Conservation (phyloP, 2,329 filamentous ascomycete genomes). For the Nemania sp. region DNA sequence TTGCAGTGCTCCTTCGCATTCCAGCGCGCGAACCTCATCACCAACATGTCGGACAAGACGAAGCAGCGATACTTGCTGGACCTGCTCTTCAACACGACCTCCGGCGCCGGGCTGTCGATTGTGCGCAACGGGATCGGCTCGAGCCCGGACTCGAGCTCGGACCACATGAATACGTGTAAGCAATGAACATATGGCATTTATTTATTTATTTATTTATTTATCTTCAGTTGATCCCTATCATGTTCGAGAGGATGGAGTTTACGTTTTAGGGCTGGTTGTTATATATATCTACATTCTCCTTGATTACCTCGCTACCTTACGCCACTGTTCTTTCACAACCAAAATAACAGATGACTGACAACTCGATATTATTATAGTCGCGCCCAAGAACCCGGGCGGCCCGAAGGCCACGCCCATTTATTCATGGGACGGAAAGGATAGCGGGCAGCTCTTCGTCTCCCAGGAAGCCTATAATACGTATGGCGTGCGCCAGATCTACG, state of each 20-base stretch:
- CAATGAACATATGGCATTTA: too few relatives aligned
- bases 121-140: slow-evolving; percentile 52
- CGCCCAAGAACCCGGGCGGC: slow-evolving; percentile 45
- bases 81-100: slow-evolving; percentile 50
- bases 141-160: slow-evolving; percentile 46
- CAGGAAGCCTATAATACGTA: slow-evolving; percentile 47
- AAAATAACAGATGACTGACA: background rate
- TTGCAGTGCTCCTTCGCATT: slow-evolving; percentile 47
- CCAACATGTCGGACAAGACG: slow-evolving; percentile 43
- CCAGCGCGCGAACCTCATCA: slow-evolving; percentile 50
- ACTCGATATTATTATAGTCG: slow-evolving; percentile 30
- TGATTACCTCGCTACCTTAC: too few relatives aligned
- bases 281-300: background rate
- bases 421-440: slow-evolving; percentile 48
- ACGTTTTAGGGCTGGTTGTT: background rate
- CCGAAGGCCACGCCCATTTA: slow-evolving; percentile 45
- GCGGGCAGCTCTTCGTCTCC: slow-evolving; percentile 52
- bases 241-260: background rate
- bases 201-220: too few relatives aligned
- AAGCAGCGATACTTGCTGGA: slow-evolving; percentile 49
- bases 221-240: background rate
- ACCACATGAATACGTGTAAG: slow-evolving; percentile 42
- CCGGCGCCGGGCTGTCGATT: slow-evolving; percentile 50
- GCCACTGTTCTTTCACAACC: too few relatives aligned
- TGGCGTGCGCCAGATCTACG: slow-evolving; percentile 42